These are phyloP conservation scores for Dactylellina cionopaga DNA, from an alignment of 2,329 filamentous ascomycete species.

Conservation along the genomic window DNA sequence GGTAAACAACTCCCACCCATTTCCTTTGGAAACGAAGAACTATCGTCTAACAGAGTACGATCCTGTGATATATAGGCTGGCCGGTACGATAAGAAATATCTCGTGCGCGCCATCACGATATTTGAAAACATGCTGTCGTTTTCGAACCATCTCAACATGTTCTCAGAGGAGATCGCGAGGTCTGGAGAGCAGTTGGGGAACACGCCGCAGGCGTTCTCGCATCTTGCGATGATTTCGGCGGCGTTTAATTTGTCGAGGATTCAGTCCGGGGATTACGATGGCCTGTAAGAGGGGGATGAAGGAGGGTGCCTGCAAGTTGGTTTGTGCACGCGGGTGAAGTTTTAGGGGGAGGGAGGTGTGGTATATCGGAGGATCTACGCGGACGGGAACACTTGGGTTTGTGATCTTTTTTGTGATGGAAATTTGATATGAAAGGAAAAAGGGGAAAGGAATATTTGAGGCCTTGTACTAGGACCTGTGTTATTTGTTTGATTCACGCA, in stretches of 20 bases:
- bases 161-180: conserved; percentile 79
- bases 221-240: conserved; percentile 78
- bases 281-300: not conserved
- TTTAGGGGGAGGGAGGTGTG: no score
- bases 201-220: conserved; percentile 81
- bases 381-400: no score
- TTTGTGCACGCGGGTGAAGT: not conserved
- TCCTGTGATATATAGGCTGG: conserved; percentile 21
- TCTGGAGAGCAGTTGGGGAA: conserved; percentile 82
- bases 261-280: conserved; percentile 25
- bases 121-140: conserved; percentile 83
- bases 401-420: not conserved
- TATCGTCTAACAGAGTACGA: conserved; percentile 1
- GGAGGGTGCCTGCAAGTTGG: not conserved
- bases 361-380: no score
- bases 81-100: conserved; percentile 71
- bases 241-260: conserved; percentile 77
- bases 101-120: conserved; percentile 71
- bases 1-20: conserved; percentile 63
- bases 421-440: no score
- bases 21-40: not conserved
- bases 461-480: no score
- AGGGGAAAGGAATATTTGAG: no score
- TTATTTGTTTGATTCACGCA: no score
- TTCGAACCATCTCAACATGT: conserved; percentile 80